Base-by-base conservation (phyloP, 2,329 filamentous ascomycete species). In the Fusarium sulawesiense region DNA sequence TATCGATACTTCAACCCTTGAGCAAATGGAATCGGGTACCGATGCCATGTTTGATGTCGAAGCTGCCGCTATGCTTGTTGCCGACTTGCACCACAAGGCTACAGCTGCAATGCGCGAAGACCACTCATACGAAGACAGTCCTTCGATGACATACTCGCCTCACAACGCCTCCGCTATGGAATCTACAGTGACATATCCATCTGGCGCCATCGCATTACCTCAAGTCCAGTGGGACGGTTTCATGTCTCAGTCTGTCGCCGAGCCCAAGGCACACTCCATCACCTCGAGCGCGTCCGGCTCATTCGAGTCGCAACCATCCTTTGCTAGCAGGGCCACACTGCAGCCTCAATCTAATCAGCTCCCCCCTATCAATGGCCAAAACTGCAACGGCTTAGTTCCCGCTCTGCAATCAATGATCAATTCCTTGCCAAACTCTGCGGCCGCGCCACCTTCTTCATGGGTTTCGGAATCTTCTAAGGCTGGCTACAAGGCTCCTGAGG, bases 61-160 rank as follows among this genome's bases (percentile, higher is more conserved):
- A 86, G 94, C 95, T 76, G 96, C 96, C 74, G 96, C 96, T 74
- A 98, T 98, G 93, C 89, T 99, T 80, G 97, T 99, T 85, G 96
- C 95, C 79, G 94, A 98, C 83, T 92, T 98, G 79, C 95, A 97
- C 83, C 94, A 98, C 85, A 98, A 98, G 85, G 94, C 87, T 76
- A 95, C 94, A 45, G 85, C 86, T 34, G 89, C 89, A 75, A 93
- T 89, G 81, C 87, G 88, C 64, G 86, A 84, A 71, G 84, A 83
- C 67, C 85, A 83, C 73, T 83, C 86, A 51, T 90, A 85, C 76
- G 87, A 89, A 68, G 82, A 85, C 68, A 84, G 81, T 78, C 82
- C 86, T 32, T 87, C 88, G 77, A 90, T 92, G 79, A 85, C 91
- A 70, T 94, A 93, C 79, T 89, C 93, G 63, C 89, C 93, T 69